Percentiles rank a stretch among this genome's conserved stretches.
Conservation (phyloP, 495 filamentous ascomycete species). For the Penicillium angulare region DNA sequence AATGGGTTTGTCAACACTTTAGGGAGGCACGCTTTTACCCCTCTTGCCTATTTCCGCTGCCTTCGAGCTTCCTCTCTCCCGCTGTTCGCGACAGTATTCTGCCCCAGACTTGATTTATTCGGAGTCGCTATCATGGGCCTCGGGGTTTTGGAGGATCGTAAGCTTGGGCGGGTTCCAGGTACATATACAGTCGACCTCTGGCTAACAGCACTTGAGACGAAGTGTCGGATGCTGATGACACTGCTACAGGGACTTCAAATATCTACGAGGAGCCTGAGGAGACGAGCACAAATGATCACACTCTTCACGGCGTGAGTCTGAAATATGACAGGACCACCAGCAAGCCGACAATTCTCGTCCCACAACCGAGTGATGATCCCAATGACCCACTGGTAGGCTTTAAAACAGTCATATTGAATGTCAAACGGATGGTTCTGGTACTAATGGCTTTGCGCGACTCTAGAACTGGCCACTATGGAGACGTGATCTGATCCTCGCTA, state of each 20-base stretch:
- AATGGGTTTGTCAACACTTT: too few relatives aligned
- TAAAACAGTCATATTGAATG: not conserved
- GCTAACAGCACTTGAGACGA: too few relatives aligned
- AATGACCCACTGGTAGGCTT: conserved; percentile 68
- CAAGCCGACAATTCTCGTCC: conserved; percentile 70
- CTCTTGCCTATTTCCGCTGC: not conserved
- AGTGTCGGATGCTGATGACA: too few relatives aligned
- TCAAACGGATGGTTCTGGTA: conserved; percentile 1
- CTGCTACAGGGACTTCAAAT: conserved; percentile 57
- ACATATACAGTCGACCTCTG: too few relatives aligned
- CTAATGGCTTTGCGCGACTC: not conserved
- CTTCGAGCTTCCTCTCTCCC: too few relatives aligned
- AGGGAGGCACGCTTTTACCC: not conserved
- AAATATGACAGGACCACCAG: conserved; percentile 72
- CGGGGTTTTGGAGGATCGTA: conserved; percentile 68
- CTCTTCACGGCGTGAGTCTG: conserved; percentile 41
- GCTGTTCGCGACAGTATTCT: too few relatives aligned
- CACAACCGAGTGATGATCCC: conserved; percentile 77
- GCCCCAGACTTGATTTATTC: not conserved
- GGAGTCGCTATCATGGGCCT: conserved; percentile 71
- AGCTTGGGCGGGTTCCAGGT: conserved; percentile 73
- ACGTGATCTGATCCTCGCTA: conserved; percentile 74
- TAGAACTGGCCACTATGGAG: conserved; percentile 91
- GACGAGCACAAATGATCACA: conserved; percentile 36
- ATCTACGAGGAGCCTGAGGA: conserved; percentile 61